Percentiles rank a stretch among this genome's conserved stretches.
These are phyloP conservation scores for Candida buenavistaensis DNA, from an alignment of 1,139 yeast species.

Conservation along the genomic window DNA sequence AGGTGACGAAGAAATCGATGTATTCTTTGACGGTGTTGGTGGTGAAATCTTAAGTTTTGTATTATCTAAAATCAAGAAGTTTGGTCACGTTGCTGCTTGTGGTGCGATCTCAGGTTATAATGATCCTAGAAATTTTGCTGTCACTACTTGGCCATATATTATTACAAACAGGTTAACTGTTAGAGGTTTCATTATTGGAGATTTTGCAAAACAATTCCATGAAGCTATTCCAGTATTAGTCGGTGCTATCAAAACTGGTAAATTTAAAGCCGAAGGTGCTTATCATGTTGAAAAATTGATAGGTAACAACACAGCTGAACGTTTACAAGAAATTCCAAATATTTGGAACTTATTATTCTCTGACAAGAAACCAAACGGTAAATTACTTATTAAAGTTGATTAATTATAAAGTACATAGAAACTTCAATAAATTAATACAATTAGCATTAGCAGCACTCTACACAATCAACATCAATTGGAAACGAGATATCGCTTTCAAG, in stretches of 20 bases:
- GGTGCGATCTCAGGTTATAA: constrained; percentile 66
- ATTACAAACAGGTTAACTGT: constrained; percentile 49
- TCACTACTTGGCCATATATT: constrained; percentile 42
- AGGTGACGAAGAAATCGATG: constrained; percentile 45
- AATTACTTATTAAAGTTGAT: constrained; percentile 30
- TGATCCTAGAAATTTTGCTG: constrained; percentile 31
- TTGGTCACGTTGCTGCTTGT: constrained; percentile 54
- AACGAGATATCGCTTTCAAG: too few species aligned
- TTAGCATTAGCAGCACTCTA: too few species aligned
- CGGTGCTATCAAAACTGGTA: constrained; percentile 41
- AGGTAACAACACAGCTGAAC: constrained; percentile 15
- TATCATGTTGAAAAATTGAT: constrained; percentile 12
- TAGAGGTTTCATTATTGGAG: constrained; percentile 49
- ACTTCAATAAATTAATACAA: background rate
- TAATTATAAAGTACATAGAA: background rate
- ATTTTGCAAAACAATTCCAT: constrained; percentile 31
- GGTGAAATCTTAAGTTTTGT: constrained; percentile 56
- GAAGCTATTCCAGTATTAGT: constrained; percentile 35
- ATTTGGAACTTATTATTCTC: constrained; percentile 30
- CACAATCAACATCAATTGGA: too few species aligned
- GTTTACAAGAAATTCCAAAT: constrained; percentile 26
- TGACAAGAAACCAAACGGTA: constrained; percentile 32
- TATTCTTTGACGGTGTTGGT: constrained; percentile 62
- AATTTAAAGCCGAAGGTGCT: constrained; percentile 31
- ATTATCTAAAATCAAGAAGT: constrained; percentile 36